These are phyloP conservation scores for Trifolium pratense DNA, from an alignment of 306 rosid genomes.

Conservation along the genomic window DNA sequence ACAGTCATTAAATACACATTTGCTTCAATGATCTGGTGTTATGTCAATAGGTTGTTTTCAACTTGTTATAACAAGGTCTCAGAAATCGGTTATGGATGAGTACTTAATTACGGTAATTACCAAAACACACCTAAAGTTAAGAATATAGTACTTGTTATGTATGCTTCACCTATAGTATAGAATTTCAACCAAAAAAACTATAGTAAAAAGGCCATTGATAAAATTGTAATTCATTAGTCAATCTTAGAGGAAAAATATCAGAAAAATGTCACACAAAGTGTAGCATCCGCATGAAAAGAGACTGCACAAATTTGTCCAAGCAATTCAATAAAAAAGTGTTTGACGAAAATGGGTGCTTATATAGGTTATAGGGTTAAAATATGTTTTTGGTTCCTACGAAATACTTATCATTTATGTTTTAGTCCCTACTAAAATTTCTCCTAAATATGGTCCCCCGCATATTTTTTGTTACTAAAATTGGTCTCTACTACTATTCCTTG, in stretches of 20 bases:
- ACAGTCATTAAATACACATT: neutral
- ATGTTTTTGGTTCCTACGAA: neutral
- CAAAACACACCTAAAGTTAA: neutral
- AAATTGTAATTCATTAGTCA: constrained; percentile 7
- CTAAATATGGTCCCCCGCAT: neutral
- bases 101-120: neutral
- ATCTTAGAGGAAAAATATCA: neutral
- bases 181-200: neutral
- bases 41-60: neutral
- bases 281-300: too few relatives aligned
- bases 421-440: too few relatives aligned
- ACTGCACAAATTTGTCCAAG: too few relatives aligned
- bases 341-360: neutral
- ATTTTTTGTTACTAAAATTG: too few relatives aligned
- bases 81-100: neutral
- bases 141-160: neutral
- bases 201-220: neutral
- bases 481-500: too few relatives aligned
- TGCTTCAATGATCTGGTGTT: neutral
- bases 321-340: too few relatives aligned
- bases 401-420: neutral
- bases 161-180: neutral
- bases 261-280: neutral
- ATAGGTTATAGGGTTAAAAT: neutral
- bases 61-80: neutral